Evolutionary conservation across 257 asterid species (phyloP).

Genomic region (Solanum lycopersicoides): DNA sequence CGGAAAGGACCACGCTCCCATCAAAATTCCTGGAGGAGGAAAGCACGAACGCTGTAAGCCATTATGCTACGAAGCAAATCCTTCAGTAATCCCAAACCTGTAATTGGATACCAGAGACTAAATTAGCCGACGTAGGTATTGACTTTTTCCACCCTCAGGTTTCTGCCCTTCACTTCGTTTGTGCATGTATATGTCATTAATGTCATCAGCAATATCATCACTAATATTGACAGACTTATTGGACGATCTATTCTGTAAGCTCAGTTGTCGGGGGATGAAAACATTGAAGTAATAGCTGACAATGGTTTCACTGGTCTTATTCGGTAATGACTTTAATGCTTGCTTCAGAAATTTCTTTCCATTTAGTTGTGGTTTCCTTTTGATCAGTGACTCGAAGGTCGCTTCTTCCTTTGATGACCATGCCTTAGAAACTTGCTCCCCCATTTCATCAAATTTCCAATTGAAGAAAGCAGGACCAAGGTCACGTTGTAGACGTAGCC

Average conservation of each 20-base stretch:
- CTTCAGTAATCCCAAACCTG: background rate
- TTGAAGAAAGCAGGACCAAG: constrained; percentile 50
- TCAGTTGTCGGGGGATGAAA: constrained; percentile 44
- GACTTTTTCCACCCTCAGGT: constrained; percentile 18
- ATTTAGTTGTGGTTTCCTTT: constrained; percentile 15
- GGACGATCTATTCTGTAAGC: constrained; percentile 32
- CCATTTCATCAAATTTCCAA: constrained; percentile 80
- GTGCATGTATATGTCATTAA: constrained; percentile 10
- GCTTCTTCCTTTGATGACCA: constrained; percentile 56
- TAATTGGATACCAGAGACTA: background rate
- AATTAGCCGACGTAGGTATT: constrained; percentile 16
- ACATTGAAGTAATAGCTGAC: constrained; percentile 53
- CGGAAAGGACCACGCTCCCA: background rate
- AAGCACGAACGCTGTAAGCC: background rate
- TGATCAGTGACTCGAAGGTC: constrained; percentile 38
- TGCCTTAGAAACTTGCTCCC: constrained; percentile 40
- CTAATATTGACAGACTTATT: constrained; percentile 32
- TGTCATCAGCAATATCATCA: constrained; percentile 32
- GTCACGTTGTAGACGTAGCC: constrained; percentile 31
- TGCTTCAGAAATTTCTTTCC: constrained; percentile 45
- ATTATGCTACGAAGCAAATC: background rate
- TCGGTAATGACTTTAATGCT: constrained; percentile 38
- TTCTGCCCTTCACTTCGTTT: constrained; percentile 13
- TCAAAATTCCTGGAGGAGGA: background rate
- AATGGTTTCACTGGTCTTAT: constrained; percentile 26